Percentiles rank a stretch among this genome's conserved stretches.
These are phyloP conservation scores for Penicillium freii DNA, from an alignment of 2,329 filamentous ascomycete species.

Conservation along the genomic window DNA sequence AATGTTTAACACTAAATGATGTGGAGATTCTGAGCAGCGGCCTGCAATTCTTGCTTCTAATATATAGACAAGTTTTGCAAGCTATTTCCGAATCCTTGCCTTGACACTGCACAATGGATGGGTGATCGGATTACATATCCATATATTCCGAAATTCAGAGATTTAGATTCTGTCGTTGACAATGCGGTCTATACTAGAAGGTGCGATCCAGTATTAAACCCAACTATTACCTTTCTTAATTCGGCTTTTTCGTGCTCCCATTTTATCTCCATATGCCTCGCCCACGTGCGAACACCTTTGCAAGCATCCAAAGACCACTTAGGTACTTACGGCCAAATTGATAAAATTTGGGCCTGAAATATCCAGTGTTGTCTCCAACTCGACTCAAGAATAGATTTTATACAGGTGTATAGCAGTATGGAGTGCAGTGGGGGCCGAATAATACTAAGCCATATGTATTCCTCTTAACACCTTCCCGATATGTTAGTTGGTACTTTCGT, in stretches of 20 bases:
- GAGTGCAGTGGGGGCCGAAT: not conserved
- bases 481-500: not conserved
- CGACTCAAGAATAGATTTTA: not conserved
- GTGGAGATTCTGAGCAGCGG: not conserved
- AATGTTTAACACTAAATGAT: not conserved
- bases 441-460: not conserved
- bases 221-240: no score
- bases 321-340: no score
- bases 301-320: no score
- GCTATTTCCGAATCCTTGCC: not conserved
- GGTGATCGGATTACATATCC: not conserved
- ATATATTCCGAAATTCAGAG: no score
- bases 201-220: not conserved
- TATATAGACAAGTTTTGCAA: not conserved
- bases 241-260: no score
- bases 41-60: not conserved
- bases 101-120: not conserved
- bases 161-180: not conserved
- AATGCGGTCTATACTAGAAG: not conserved
- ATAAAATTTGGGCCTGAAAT: no score
- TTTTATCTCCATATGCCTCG: no score
- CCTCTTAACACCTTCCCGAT: not conserved
- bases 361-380: no score
- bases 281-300: no score
- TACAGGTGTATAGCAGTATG: not conserved